Percentiles rank a stretch among this genome's conserved stretches.
These are phyloP conservation scores for Fabrea salina DNA, from an alignment of 169 alveolate species.

Conservation along the genomic window DNA sequence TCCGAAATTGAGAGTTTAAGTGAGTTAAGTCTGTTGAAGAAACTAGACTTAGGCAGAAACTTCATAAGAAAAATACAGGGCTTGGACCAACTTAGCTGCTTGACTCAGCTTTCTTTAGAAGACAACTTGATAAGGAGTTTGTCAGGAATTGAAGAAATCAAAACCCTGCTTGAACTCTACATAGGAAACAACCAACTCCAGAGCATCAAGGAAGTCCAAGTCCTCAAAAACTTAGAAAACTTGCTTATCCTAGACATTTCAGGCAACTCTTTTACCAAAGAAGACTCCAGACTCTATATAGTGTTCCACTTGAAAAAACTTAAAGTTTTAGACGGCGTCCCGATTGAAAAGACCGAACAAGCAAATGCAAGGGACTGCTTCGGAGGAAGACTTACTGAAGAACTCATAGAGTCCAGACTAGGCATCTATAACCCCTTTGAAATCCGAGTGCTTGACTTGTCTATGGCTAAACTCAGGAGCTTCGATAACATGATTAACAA, in stretches of 20 bases:
- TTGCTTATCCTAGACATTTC: constrained; percentile 76
- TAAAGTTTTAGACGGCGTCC: constrained; percentile 66
- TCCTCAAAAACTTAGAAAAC: constrained; percentile 62
- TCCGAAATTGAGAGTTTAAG: constrained; percentile 56
- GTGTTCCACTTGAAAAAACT: constrained; percentile 61
- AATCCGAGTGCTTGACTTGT: constrained; percentile 58
- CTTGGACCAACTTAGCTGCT: background rate
- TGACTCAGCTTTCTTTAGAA: constrained; percentile 49
- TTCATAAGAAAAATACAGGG: constrained; percentile 17
- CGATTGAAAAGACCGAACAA: constrained; percentile 54
- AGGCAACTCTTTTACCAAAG: constrained; percentile 69
- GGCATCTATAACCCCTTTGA: constrained; percentile 45
- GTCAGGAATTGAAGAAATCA: constrained; percentile 62
- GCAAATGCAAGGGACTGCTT: constrained; percentile 67
- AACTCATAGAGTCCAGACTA: constrained; percentile 62
- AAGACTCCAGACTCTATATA: constrained; percentile 59
- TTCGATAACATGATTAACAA: constrained; percentile 71
- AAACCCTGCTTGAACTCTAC: constrained; percentile 78
- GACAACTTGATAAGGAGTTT: constrained; percentile 69
- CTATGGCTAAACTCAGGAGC: constrained; percentile 60
- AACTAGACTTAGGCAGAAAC: constrained; percentile 79
- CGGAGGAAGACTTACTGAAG: constrained; percentile 80
- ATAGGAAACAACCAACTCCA: constrained; percentile 73
- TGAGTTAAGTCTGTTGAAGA: constrained; percentile 59
- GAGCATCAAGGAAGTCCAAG: constrained; percentile 65